Evolutionary conservation across 148 eudicot species (phyloP).

Genomic region (Persicaria maculosa): DNA sequence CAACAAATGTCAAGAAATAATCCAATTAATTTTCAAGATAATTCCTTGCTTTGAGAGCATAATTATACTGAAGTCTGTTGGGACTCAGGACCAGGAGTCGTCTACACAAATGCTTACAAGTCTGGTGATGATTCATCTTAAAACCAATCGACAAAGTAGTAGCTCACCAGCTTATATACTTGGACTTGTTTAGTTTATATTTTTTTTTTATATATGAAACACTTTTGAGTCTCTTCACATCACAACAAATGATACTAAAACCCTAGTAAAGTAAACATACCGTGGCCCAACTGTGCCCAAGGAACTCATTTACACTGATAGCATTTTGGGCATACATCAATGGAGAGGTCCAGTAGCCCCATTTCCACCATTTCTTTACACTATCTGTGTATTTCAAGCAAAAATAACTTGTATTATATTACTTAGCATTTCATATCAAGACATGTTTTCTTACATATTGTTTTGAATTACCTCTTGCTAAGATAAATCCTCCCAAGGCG

Average conservation of each 20-base stretch:
- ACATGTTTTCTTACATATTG: background rate
- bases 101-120: no score
- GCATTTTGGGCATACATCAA: slow-evolving; percentile 70
- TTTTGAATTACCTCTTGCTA: slow-evolving; percentile 50
- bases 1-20: background rate
- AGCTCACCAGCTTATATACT: no score
- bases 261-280: slow-evolving; percentile 24
- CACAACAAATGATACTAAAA: no score
- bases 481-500: slow-evolving; percentile 56
- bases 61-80: background rate
- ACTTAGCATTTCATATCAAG: background rate
- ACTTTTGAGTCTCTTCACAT: no score
- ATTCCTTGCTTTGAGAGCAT: background rate
- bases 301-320: slow-evolving; percentile 57
- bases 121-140: no score
- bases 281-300: slow-evolving; percentile 55
- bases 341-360: slow-evolving; percentile 80
- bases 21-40: background rate
- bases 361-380: slow-evolving; percentile 64
- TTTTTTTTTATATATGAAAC: no score
- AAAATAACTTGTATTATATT: background rate
- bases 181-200: no score
- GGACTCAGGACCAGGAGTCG: no score
- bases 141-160: no score
- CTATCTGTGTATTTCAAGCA: slow-evolving; percentile 23